Evolutionary conservation across 2,329 filamentous ascomycete genomes (phyloP), one percentile per base, ranked within the genome.

Genomic region (Alternaria burnsii): DNA sequence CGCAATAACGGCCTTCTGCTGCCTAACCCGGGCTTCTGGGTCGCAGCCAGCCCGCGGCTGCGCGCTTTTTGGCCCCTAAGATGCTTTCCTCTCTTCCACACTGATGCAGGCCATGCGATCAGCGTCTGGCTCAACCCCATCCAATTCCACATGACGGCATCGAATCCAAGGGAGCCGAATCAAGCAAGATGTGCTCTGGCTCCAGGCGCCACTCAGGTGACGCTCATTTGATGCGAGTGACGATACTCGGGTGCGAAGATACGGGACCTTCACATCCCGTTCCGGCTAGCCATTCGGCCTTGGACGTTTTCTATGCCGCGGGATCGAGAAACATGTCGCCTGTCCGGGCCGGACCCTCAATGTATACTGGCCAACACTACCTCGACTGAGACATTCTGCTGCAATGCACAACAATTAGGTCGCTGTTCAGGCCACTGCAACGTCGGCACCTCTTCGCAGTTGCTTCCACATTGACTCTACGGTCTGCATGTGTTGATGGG

Each of bases 301-400:
- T 30, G 41, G 48, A 47, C 54, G 46, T 41, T 50, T 52, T 44
- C 24, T 22, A 51, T 50, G 43, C 57, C 48, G 52, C 57, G 54
- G 55, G 51, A 60, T 14, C 12, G 41, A 36, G 11, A 30, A 34
- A 40, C 42, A 43, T 55, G 42, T 52, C 52, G 20, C 43, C 52
- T 40, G 47, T n/a, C 41, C 58, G 56, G 53, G 18, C 60, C 48
- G 55, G 47, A 38, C 32, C 26, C 20, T 50, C 38, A 16, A 51
- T 22, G 46, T 11, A 51, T 22, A 42, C 22, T 40, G 28, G 58
- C 38, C 55, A 59, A 63, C 44, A 16, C 40, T 44, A 55, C 48
- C 42, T 59, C 50, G 42, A 55, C 51, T 63, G 63, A 67, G 64
- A 67, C 66, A 62, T 52, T 50, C 58, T 55, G 47, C 60, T 60